These are phyloP conservation scores for Russula abietina DNA, from an alignment of 768 basidiomycete genomes.

Conservation along the genomic window DNA sequence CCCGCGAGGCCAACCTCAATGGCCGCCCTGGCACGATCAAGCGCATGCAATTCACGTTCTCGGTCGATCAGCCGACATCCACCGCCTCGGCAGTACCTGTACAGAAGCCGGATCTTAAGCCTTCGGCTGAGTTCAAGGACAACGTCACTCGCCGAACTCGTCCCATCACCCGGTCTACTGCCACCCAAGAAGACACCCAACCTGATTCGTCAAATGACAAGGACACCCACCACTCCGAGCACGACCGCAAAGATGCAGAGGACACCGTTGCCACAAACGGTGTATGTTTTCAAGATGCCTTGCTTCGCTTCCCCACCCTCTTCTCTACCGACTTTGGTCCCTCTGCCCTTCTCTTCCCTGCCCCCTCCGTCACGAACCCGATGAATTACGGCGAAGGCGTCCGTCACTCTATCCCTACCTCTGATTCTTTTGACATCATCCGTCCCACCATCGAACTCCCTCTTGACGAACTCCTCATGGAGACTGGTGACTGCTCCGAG, in stretches of 20 bases:
- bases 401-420: constrained; percentile 37
- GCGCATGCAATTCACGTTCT: constrained; percentile 88
- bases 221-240: constrained; percentile 37
- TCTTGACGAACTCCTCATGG: constrained; percentile 74
- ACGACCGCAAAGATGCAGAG: constrained; percentile 30
- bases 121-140: constrained; percentile 60
- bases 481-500: constrained; percentile 31
- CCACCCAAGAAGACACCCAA: constrained; percentile 32
- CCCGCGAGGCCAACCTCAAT: constrained; percentile 57
- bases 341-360: constrained; percentile 61
- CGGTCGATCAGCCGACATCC: constrained; percentile 62
- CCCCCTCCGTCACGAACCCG: constrained; percentile 58
- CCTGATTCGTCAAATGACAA: constrained; percentile 27
- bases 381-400: constrained; percentile 78
- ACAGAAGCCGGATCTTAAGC: constrained; percentile 62
- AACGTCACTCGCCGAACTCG: constrained; percentile 36
- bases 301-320: constrained; percentile 65
- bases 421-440: constrained; percentile 53
- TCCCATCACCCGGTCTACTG: constrained; percentile 36
- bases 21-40: constrained; percentile 68
- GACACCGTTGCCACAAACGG: constrained; percentile 23
- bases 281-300: constrained; percentile 29
- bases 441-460: constrained; percentile 83
- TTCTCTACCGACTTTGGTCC: constrained; percentile 76
- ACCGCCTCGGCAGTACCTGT: constrained; percentile 41